These are phyloP conservation scores for Coemansia sp. DNA, from an alignment of 192 early-diverging fungal genomes.

Conservation along the genomic window DNA sequence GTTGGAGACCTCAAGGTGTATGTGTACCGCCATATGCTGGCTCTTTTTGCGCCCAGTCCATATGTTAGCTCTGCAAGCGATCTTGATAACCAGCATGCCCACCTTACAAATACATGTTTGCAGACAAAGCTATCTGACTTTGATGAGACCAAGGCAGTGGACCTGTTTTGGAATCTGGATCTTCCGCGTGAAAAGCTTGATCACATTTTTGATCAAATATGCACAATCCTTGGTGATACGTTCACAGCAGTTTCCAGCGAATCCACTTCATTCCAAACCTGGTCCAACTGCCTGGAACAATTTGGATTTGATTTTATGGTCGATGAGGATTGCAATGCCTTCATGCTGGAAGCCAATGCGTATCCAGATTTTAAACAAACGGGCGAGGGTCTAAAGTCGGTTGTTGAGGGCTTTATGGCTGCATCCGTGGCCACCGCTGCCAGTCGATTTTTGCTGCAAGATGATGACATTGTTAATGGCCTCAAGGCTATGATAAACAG, in stretches of 20 bases:
- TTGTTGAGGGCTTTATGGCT: slow-evolving; percentile 62
- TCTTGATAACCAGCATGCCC: slow-evolving; percentile 53
- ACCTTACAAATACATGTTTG: slow-evolving; percentile 68
- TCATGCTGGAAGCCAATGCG: slow-evolving; percentile 65
- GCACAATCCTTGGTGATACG: slow-evolving; percentile 54
- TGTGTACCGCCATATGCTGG: slow-evolving; percentile 64
- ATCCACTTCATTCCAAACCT: slow-evolving; percentile 63
- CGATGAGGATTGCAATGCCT: slow-evolving; percentile 53
- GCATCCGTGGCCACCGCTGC: slow-evolving; percentile 53
- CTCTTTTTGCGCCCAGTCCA: slow-evolving; percentile 59
- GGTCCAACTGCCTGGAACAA: slow-evolving; percentile 63
- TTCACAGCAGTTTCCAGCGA: slow-evolving; percentile 63
- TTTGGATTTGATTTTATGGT: slow-evolving; percentile 70
- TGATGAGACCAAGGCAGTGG: slow-evolving; percentile 56
- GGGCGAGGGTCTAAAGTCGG: slow-evolving; percentile 50
- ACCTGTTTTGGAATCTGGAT: slow-evolving; percentile 59
- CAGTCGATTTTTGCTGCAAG: slow-evolving; percentile 22
- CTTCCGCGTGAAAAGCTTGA: slow-evolving; percentile 44
- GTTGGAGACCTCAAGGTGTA: slow-evolving; percentile 60
- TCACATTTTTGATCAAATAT: slow-evolving; percentile 58
- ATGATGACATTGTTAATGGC: background rate
- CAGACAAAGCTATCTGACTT: slow-evolving; percentile 55
- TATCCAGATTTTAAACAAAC: slow-evolving; percentile 74
- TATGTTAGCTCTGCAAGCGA: slow-evolving; percentile 44
- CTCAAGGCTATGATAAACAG: slow-evolving; percentile 14